These are phyloP conservation scores for Yamadazyma dushanensis DNA, from an alignment of 1,139 yeast genomes.

Conservation along the genomic window DNA sequence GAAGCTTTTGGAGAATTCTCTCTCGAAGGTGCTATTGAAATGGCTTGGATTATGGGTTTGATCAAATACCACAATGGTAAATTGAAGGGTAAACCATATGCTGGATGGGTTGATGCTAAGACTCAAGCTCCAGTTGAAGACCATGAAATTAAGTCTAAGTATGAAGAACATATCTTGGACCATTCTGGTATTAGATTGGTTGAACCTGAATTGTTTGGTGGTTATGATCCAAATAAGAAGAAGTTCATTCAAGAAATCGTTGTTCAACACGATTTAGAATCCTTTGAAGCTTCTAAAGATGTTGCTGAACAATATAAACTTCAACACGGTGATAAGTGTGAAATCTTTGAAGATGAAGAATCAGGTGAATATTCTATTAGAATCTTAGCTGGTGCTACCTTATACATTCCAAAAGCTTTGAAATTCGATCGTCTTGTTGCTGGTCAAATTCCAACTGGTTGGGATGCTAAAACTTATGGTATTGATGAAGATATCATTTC, in stretches of 20 bases:
- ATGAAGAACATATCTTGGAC: slow-evolving; percentile 82
- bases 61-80: slow-evolving; percentile 92
- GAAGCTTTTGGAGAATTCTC: slow-evolving; percentile 94
- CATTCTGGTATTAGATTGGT: slow-evolving; percentile 96
- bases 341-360: slow-evolving; percentile 84
- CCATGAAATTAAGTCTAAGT: slow-evolving; percentile 86
- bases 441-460: slow-evolving; percentile 98
- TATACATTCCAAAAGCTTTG: slow-evolving; percentile 92
- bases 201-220: slow-evolving; percentile 91
- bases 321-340: slow-evolving; percentile 93
- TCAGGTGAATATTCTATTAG: slow-evolving; percentile 91
- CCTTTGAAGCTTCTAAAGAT: slow-evolving; percentile 93
- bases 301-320: slow-evolving; percentile 88
- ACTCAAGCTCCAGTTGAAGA: slow-evolving; percentile 92
- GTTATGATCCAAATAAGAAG: slow-evolving; percentile 93
- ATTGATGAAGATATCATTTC: slow-evolving; percentile 87
- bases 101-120: slow-evolving; percentile 98
- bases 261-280: slow-evolving; percentile 92
- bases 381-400: slow-evolving; percentile 88
- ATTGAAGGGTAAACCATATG: slow-evolving; percentile 82
- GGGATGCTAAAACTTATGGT: slow-evolving; percentile 96
- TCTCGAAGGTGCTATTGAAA: slow-evolving; percentile 97
- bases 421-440: slow-evolving; percentile 95
- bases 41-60: slow-evolving; percentile 99
- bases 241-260: slow-evolving; percentile 92